phyloP scores from a whole-genome alignment of 345 rosid genomes.

The Salix koriyanagi region DNA sequence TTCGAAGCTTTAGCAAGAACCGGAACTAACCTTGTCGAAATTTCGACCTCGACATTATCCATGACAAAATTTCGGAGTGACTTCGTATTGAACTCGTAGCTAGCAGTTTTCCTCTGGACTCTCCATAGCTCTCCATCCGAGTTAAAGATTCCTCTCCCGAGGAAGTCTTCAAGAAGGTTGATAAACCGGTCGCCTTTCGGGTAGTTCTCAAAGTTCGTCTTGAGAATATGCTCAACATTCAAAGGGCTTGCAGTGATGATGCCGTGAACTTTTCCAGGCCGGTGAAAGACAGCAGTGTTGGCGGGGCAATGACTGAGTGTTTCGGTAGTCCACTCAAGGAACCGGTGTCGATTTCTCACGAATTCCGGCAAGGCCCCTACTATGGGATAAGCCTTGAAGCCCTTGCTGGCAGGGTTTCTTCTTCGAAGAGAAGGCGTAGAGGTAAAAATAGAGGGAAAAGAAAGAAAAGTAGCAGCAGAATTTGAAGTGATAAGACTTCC shows the following conservation, averaged over 20 bases:
- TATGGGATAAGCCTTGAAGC: conserved; percentile 36
- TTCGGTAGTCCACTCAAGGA: conserved; percentile 39
- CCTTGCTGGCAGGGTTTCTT: background rate
- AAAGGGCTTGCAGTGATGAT: conserved; percentile 39
- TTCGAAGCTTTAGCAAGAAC: conserved; percentile 15
- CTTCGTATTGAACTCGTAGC: conserved; percentile 43
- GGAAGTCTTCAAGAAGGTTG: conserved; percentile 31
- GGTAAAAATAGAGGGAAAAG: conserved; percentile 17
- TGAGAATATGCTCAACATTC: conserved; percentile 37
- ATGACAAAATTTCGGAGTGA: conserved; percentile 35
- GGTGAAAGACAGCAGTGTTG: conserved; percentile 21
- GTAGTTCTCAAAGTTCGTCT: conserved; percentile 38
- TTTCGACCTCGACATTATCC: conserved; percentile 32
- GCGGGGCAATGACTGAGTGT: conserved; percentile 28
- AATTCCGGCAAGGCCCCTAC: conserved; percentile 36
- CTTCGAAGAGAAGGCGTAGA: background rate
- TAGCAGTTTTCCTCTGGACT: conserved; percentile 39
- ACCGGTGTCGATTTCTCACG: conserved; percentile 36
- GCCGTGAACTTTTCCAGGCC: conserved; percentile 27
- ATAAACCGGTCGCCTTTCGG: conserved; percentile 36
- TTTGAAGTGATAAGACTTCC: conserved; percentile 27
- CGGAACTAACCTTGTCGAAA: conserved; percentile 28
- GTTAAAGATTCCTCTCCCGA: conserved; percentile 47
- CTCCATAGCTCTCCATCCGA: conserved; percentile 42
- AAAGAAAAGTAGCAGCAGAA: conserved; percentile 12